Percentiles rank a stretch among this genome's conserved stretches.
Conservation (phyloP, 1,284 basidiomycete genomes). For the Agroathelia rolfsii region DNA sequence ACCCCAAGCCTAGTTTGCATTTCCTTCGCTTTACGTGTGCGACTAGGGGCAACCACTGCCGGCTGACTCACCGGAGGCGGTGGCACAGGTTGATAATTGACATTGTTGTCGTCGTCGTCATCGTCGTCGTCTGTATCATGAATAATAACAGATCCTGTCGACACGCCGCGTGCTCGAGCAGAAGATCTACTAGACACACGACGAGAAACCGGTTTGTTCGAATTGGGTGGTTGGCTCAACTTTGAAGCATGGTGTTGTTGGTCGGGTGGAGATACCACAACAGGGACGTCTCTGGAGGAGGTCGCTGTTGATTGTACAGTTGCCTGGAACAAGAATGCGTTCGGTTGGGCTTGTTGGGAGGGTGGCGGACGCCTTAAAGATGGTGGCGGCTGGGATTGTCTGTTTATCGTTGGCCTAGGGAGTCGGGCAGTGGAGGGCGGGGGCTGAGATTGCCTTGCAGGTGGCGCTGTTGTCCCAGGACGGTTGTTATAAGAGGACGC, state of each 20-base stretch:
- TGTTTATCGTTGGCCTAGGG: slow-evolving; percentile 33
- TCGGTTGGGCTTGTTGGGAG: too few species aligned
- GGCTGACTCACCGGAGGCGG: too few species aligned
- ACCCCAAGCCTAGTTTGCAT: slow-evolving; percentile 60
- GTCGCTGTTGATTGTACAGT: too few species aligned
- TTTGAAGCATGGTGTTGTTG: too few species aligned
- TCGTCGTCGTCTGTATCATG: slow-evolving; percentile 43
- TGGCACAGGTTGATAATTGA: slow-evolving; percentile 14
- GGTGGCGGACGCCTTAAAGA: too few species aligned
- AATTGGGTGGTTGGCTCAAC: too few species aligned
- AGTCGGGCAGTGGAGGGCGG: slow-evolving; percentile 24
- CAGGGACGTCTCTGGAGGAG: too few species aligned
- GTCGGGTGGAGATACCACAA: too few species aligned
- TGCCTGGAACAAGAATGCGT: too few species aligned
- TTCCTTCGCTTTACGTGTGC: slow-evolving; percentile 60
- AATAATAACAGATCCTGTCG: slow-evolving; percentile 35
- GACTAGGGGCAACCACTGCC: too few species aligned
- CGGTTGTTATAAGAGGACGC: slow-evolving; percentile 15
- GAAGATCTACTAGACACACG: slow-evolving; percentile 24
- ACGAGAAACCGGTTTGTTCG: too few species aligned
- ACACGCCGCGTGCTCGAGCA: slow-evolving; percentile 25
- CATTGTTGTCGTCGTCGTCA: slow-evolving; percentile 20
- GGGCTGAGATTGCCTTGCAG: slow-evolving; percentile 16
- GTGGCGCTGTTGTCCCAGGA: slow-evolving; percentile 15
- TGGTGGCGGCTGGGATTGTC: too few species aligned